Base-by-base conservation (phyloP, 139 green algal species). In the Marvania coccoides region DNA sequence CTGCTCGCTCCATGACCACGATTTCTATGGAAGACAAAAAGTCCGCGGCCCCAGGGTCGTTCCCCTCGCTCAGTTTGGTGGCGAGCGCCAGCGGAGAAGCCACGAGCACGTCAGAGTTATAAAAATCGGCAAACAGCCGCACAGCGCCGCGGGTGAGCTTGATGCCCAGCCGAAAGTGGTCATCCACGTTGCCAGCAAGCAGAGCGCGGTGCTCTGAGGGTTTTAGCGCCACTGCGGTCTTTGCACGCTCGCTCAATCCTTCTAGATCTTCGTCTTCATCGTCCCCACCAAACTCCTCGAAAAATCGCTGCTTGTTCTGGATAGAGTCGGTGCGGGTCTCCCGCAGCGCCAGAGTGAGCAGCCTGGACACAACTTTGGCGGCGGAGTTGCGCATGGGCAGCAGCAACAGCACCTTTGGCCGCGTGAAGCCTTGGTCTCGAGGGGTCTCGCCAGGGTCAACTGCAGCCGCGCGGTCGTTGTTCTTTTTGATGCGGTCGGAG, bases 11-110 rank as follows among this genome's bases (percentile, higher is more conserved):
- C 5, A 96, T 46, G 12, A 98, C 71, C 12, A 88, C 40, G 3
- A 99, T 46, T 69, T 99, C 94, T 15, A 99, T 88, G 30, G 82
- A 91, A 2, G 83, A 91, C 61, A 99, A 76, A 30, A 96, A 97
- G 76, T 99, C 94, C 9, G 74, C 59, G 1, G 73, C 78, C 0
- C 62, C 68, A 4, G 33, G 48, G 13, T 34, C 63, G 12, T 69
- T 66, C 7, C 40, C 53, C 31, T 88, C 85, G 2, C 56, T 73
- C 39, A 94, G 54, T 58, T 81, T 75, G 4, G 90, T 96, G n/a
- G 88, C 85, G 23, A 98, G 66, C 0, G 72, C 91, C 4, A 99
- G 74, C 2, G 94, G 94, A 3, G 88, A 96, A 0, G 92, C 90
- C 4, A 98, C 72, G 30, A 99, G 87, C 71, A 99, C 87, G 84